These are phyloP conservation scores for Farysia itapuensis DNA, from an alignment of 1,284 basidiomycete species.

Conservation along the genomic window DNA sequence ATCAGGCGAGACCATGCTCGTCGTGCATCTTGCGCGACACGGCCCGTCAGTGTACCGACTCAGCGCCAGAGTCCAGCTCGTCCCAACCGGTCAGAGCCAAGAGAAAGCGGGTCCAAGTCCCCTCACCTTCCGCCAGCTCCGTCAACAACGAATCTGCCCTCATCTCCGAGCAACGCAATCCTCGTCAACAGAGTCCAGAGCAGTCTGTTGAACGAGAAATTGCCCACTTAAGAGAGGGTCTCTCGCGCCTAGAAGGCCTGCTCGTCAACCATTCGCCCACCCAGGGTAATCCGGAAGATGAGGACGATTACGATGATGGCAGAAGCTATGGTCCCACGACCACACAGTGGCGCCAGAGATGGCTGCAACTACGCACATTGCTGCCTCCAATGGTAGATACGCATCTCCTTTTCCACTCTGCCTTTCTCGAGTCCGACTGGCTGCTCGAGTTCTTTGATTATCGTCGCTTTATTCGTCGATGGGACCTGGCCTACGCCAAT, in stretches of 20 bases:
- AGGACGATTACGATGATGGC: neutral
- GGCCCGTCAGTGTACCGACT: conserved; percentile 10
- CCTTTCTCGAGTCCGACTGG: conserved; percentile 20
- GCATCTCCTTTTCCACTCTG: conserved; percentile 16
- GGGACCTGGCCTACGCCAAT: conserved; percentile 9
- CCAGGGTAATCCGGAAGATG: neutral
- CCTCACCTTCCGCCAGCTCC: too few species aligned
- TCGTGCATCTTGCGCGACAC: conserved; percentile 25
- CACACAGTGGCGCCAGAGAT: neutral
- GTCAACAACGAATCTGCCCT: too few species aligned
- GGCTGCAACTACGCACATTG: conserved; percentile 1
- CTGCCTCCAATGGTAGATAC: conserved; percentile 22
- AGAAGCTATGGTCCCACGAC: neutral
- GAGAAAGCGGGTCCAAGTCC: too few species aligned
- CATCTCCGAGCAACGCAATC: too few species aligned
- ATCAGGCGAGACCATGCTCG: conserved; percentile 25
- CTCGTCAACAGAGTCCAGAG: too few species aligned
- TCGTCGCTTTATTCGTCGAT: conserved; percentile 15
- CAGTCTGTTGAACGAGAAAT: too few species aligned
- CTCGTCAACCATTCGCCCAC: conserved; percentile 1
- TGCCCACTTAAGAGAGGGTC: conserved; percentile 9
- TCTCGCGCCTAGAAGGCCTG: conserved; percentile 12
- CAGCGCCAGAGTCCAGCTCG: too few species aligned
- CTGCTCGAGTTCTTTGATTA: conserved; percentile 7
- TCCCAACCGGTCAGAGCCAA: too few species aligned